Base-by-base conservation (phyloP, 1,284 basidiomycete species). In the Cutaneotrichosporon sp. region DNA sequence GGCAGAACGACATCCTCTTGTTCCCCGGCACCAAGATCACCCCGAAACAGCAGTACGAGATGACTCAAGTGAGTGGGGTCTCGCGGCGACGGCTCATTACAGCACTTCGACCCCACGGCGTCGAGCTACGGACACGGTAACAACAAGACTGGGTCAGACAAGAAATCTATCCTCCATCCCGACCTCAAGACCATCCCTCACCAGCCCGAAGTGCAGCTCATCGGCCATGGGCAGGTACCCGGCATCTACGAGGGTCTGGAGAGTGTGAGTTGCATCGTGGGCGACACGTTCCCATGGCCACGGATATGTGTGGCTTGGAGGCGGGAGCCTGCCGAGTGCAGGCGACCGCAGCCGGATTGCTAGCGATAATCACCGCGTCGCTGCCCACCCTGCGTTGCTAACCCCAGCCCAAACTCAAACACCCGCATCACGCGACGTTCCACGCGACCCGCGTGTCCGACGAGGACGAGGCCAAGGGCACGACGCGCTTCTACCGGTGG, bases 401-500 rank as follows among this genome's bases (percentile, higher is more conserved):
- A 48, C 42, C 17, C 2, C 58, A 75, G 63, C 73, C 76, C 30
- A 67, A 78, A 59, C 73, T 80, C 46, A 81, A 80, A 73, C 85
- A 94, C 75, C 91, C 90, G 1, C 85, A 84, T 47, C 91, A 96
- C 75, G 84, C 79, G 38, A 88, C 87, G 1, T 96, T 96, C 77
- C 92, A 96, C 79, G 89, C 88, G 76, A 85, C 85, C 33, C 76
- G 76, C n/a, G 80, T 92, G 23, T 83, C 84, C 3, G 78, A 81
- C 2, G 87, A 86, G 62, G 90, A 94, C 58, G 86, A 88, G 63
- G 81, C 77, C 10, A 80, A 81, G 49, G 88, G 88, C 22, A 73
- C 79, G 40, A 93, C 90, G 12, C 82, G 90, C 26, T 93, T 89
- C 79, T 92, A 91, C 70, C 80, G 89, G 50, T 91, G 90, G 89